Evolutionary conservation across 257 asterid genomes (phyloP), one percentile per base, ranked within the genome.

Genomic region (Coffea eugenioides): DNA sequence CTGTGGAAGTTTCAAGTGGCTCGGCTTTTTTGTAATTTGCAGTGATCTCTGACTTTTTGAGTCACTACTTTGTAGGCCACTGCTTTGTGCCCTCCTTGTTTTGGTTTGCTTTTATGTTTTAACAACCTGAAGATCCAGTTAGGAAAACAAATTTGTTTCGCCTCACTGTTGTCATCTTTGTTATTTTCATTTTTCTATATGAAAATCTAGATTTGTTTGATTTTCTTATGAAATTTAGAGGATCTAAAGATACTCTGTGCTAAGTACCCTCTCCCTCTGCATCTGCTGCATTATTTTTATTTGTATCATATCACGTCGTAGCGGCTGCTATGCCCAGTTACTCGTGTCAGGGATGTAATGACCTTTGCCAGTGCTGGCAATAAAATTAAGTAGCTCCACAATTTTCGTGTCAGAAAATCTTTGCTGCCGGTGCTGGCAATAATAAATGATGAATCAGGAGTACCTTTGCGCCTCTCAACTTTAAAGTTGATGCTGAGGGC

Each of bases 61-160:
- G 87, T 81, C 82, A 70, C 74, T 82, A 59, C 77, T 81, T 73
- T 74, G 79, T 83, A 25, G 93, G 90, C 89, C 89, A 84, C 89
- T 84, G 73, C 75, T 71, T 87, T 83, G 86, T 89, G 88, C 86
- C 86, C 89, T 41, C 82, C 85, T 86, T 77, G 85, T 88, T 88
- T 87, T 80, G 56, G 81, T 84, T 88, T 81, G 80, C 85, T 88
- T 52, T 84, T 88, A 85, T 91, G 93, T 84, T 78, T 90, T 85
- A 79, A 73, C 78, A 81, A 88, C 88, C 77, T 64, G 82, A 79
- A 70, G 83, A 80, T 73, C 85, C 85, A 80, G 54, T 81, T 80
- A 80, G 87, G 78, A 81, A 54, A 80, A 51, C 72, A 80, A 80
- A 68, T 74, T 80, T 80, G 54, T 79, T 77, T 84, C 73, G 80